Conservation (phyloP, 2,329 filamentous ascomycete genomes). For the Cercospora canescens region DNA sequence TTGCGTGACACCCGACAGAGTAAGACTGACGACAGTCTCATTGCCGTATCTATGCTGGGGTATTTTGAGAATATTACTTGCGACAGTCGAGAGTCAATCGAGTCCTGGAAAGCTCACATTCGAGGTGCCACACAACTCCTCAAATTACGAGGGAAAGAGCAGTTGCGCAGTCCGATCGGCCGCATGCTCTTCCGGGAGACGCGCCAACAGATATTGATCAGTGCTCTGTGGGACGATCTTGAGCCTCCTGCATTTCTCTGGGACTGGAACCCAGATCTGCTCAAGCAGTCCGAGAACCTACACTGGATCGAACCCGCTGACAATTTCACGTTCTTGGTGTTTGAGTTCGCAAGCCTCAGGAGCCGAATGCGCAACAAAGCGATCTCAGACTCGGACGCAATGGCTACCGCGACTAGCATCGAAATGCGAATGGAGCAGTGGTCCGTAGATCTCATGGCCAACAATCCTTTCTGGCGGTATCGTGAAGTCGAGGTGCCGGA, state of each 20-base stretch:
- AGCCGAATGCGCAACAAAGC: slow-evolving; percentile 18
- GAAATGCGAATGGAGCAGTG: slow-evolving; percentile 33
- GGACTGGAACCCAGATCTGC: slow-evolving; percentile 31
- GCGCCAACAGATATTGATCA: slow-evolving; percentile 29
- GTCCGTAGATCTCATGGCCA: slow-evolving; percentile 24
- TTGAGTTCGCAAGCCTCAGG: slow-evolving; percentile 29
- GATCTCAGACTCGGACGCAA: slow-evolving; percentile 27
- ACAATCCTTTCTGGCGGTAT: slow-evolving; percentile 29
- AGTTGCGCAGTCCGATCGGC: slow-evolving; percentile 30
- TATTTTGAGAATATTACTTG: slow-evolving; percentile 40
- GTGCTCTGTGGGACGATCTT: slow-evolving; percentile 34
- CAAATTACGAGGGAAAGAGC: slow-evolving; percentile 33
- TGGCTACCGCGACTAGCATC: slow-evolving; percentile 24
- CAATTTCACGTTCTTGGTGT: slow-evolving; percentile 25
- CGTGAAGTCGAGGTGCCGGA: slow-evolving; percentile 31
- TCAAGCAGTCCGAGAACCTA: slow-evolving; percentile 11
- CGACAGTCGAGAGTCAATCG: slow-evolving; percentile 32
- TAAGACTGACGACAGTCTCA: slow-evolving; percentile 35
- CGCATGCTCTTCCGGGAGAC: slow-evolving; percentile 33
- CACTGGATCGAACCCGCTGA: slow-evolving; percentile 26
- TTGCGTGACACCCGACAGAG: slow-evolving; percentile 33
- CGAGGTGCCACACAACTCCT: slow-evolving; percentile 38
- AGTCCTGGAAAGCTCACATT: slow-evolving; percentile 43
- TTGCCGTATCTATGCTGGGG: slow-evolving; percentile 39
- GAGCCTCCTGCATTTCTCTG: slow-evolving; percentile 31